These are phyloP conservation scores for Fusarium sp. DNA, from an alignment of 2,329 filamentous ascomycete genomes.

Conservation along the genomic window DNA sequence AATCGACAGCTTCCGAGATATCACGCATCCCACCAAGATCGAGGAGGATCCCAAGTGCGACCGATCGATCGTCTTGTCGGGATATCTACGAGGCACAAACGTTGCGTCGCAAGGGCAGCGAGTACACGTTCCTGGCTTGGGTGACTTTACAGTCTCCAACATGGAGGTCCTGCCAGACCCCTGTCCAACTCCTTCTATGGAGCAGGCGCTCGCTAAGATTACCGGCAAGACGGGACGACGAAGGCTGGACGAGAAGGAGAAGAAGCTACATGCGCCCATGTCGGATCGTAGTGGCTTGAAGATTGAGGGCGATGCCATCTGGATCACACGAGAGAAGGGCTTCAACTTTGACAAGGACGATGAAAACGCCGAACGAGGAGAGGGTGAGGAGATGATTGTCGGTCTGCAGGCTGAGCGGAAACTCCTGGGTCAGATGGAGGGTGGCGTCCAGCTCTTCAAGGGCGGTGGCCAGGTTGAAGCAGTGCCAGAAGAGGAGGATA, in stretches of 20 bases:
- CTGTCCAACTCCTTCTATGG: constrained; percentile 92
- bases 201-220: constrained; percentile 86
- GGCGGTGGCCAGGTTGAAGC: constrained; percentile 77
- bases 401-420: constrained; percentile 85
- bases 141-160: constrained; percentile 84
- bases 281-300: constrained; percentile 96
- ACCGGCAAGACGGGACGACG: constrained; percentile 84
- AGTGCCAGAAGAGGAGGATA: constrained; percentile 66
- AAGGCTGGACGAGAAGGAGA: constrained; percentile 94
- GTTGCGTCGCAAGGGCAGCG: constrained; percentile 87
- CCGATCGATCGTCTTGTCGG: constrained; percentile 89
- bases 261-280: constrained; percentile 96
- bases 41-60: constrained; percentile 92
- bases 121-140: constrained; percentile 92
- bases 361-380: constrained; percentile 81
- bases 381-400: constrained; percentile 95
- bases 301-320: constrained; percentile 97
- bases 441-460: constrained; percentile 87
- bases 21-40: constrained; percentile 92
- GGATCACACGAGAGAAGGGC: constrained; percentile 78
- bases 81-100: constrained; percentile 94
- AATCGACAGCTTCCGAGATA: constrained; percentile 93
- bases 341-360: constrained; percentile 79
- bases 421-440: constrained; percentile 83
- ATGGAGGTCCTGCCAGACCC: constrained; percentile 94